phyloP scores from a whole-genome alignment of 2,329 filamentous ascomycete species.

The Xylariales sp. region DNA sequence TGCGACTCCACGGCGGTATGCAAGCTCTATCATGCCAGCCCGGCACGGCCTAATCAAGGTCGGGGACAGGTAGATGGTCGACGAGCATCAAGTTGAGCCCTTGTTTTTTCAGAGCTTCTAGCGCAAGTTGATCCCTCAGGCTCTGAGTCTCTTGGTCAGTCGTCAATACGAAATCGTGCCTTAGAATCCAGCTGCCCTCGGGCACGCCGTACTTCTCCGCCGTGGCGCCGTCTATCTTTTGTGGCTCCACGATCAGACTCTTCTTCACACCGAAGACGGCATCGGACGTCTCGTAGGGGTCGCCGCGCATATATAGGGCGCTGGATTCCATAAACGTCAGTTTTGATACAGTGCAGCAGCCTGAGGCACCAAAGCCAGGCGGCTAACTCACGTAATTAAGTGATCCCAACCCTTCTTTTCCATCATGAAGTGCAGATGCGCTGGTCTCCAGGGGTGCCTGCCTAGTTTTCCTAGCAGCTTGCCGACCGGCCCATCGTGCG shows the following conservation, averaged over 20 bases:
- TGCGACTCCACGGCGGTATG: not conserved
- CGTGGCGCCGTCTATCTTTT: conserved; percentile 62
- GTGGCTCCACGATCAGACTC: conserved; percentile 75
- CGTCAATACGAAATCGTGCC: conserved; percentile 82
- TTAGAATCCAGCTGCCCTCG: conserved; percentile 72
- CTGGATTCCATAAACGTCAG: conserved; percentile 54
- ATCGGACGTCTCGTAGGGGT: conserved; percentile 85
- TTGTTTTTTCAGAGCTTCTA: conserved; percentile 73
- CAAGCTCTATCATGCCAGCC: not conserved
- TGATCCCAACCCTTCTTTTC: conserved; percentile 81
- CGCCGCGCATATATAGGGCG: conserved; percentile 79
- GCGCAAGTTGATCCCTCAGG: conserved; percentile 72
- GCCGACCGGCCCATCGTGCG: conserved; percentile 85
- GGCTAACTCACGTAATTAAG: conserved; percentile 77
- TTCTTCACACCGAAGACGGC: conserved; percentile 90
- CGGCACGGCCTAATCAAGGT: conserved; percentile 59
- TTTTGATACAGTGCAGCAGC: not conserved
- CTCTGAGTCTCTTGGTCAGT: conserved; percentile 74
- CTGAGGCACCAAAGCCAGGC: not conserved
- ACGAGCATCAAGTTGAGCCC: conserved; percentile 78
- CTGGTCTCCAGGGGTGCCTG: conserved; percentile 82
- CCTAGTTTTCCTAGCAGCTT: conserved; percentile 72
- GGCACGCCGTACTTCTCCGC: conserved; percentile 72
- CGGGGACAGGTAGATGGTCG: conserved; percentile 80
- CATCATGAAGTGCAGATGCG: conserved; percentile 92